A percentile compares a stretch with the other conserved stretches of the same genome.
phyloP scores from a whole-genome alignment of 805 yeast genomes.

The Wickerhamomyces xylosicus region DNA sequence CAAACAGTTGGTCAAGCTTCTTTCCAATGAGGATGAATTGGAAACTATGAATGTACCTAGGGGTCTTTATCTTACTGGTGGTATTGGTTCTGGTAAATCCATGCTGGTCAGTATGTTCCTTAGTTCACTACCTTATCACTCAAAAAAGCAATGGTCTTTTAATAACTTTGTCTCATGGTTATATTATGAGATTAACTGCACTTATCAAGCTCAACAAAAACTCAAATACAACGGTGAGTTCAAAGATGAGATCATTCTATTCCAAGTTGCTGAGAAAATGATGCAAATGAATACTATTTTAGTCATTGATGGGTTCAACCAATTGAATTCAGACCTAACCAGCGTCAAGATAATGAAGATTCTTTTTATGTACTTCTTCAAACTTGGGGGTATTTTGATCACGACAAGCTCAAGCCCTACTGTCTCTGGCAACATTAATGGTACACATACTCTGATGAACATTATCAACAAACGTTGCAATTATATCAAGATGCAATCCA shows the following conservation, averaged over 20 bases:
- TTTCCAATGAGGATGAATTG: slow-evolving; percentile 55
- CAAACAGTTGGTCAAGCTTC: slow-evolving; percentile 33
- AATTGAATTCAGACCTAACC: slow-evolving; percentile 64
- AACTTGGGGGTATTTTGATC: slow-evolving; percentile 63
- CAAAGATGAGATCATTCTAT: slow-evolving; percentile 46
- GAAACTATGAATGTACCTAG: slow-evolving; percentile 46
- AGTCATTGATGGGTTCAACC: slow-evolving; percentile 52
- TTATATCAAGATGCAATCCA: slow-evolving; percentile 50
- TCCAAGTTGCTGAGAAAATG: slow-evolving; percentile 60
- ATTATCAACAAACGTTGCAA: slow-evolving; percentile 50
- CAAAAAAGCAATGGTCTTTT: slow-evolving; percentile 65
- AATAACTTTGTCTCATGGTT: slow-evolving; percentile 63
- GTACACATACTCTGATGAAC: slow-evolving; percentile 47
- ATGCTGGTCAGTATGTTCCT: slow-evolving; percentile 70
- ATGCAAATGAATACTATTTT: slow-evolving; percentile 45
- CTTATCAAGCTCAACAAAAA: too few relatives aligned
- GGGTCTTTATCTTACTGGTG: slow-evolving; percentile 55
- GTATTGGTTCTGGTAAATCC: slow-evolving; percentile 68
- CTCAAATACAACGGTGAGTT: slow-evolving; percentile 21
- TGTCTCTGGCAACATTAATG: too few relatives aligned
- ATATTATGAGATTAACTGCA: slow-evolving; percentile 44
- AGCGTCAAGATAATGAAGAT: slow-evolving; percentile 60
- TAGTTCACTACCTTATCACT: slow-evolving; percentile 45
- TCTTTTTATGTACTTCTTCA: slow-evolving; percentile 58
- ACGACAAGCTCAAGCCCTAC: slow-evolving; percentile 32